Base-by-base conservation (phyloP, 1,139 yeast genomes). In the Yamadazyma sp. region DNA sequence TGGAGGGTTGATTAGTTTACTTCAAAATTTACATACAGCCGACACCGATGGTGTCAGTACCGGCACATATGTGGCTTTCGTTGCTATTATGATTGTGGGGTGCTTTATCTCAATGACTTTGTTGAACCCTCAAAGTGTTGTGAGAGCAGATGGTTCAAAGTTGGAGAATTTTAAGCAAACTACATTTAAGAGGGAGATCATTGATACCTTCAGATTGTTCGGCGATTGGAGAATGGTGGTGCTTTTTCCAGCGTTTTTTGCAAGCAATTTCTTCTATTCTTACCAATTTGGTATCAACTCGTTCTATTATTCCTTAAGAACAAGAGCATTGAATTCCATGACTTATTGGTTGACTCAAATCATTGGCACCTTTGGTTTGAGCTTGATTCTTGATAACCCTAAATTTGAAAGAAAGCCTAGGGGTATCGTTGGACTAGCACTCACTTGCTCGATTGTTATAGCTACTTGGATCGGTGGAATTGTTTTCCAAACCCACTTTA, bases 241-340 rank as follows among this genome's bases (percentile, higher is more conserved):
- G 25, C 51, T 79, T 52, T 76, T 77, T 67, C 80, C 80, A 32
- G 72, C 76, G 75, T 78, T 78, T 56, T 74, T 75, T 51, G 68
- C 80, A 11, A 74, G 82, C 29, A 78, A 78, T 62, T 78, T 80
- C 78, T 78, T 77, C 62, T 76, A 76, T 64, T 75, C 82, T 27
- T 78, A 78, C 58, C 83, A 78, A 59, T 78, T 76, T 51, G 76
- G 77, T 42, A 65, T 72, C 54, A 78, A 78, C 52, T 74, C 72
- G 21, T 76, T 75, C 23, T 63, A 75, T 42, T 79, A 78, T 60
- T 74, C 72, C 51, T 58, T 77, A 40, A 67, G 82, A 54, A 76
- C 83, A 17, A 68, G 84, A 51, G 73, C 83, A 3, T 67, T 78
- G 51, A 78, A 78, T 61, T 73, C 78, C 12, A 64, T 77, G 43